Conservation (phyloP, 2,329 filamentous ascomycete genomes). For the Aspergillus arachidicola region DNA sequence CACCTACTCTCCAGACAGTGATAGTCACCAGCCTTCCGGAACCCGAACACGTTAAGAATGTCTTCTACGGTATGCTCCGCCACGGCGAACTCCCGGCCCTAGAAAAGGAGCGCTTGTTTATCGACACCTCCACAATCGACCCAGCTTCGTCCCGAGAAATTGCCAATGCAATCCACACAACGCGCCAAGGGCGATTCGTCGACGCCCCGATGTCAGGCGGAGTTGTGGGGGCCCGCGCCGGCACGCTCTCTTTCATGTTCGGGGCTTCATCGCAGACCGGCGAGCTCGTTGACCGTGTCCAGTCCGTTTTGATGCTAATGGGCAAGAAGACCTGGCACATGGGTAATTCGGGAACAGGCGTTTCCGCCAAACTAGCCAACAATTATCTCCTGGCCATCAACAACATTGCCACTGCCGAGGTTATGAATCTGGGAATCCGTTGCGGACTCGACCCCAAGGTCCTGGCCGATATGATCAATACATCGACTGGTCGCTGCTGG, state of each 20-base stretch:
- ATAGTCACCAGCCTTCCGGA: constrained; percentile 89
- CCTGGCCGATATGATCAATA: constrained; percentile 85
- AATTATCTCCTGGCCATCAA: constrained; percentile 95
- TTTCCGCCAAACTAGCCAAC: constrained; percentile 93
- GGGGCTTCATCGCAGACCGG: constrained; percentile 59
- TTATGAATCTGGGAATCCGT: constrained; percentile 66
- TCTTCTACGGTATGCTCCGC: constrained; percentile 76
- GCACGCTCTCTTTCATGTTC: constrained; percentile 94
- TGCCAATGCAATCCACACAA: constrained; percentile 68
- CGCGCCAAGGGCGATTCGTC: constrained; percentile 74
- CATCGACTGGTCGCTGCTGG: constrained; percentile 94
- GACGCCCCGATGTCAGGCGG: constrained; percentile 98
- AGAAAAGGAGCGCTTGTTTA: constrained; percentile 72
- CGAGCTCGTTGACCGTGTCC: constrained; percentile 64
- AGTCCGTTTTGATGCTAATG: constrained; percentile 75
- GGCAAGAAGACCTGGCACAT: constrained; percentile 84
- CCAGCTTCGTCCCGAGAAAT: constrained; percentile 80
- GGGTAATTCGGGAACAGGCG: constrained; percentile 78
- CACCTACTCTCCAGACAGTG: constrained; percentile 62
- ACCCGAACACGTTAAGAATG: constrained; percentile 80
- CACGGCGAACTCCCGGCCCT: constrained; percentile 54
- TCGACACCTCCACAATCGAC: constrained; percentile 97
- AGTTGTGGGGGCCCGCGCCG: constrained; percentile 85
- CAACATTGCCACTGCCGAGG: constrained; percentile 74
- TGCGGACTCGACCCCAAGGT: constrained; percentile 67